Conservation (phyloP, 1,139 yeast species). For the Protomyces inouyei region DNA sequence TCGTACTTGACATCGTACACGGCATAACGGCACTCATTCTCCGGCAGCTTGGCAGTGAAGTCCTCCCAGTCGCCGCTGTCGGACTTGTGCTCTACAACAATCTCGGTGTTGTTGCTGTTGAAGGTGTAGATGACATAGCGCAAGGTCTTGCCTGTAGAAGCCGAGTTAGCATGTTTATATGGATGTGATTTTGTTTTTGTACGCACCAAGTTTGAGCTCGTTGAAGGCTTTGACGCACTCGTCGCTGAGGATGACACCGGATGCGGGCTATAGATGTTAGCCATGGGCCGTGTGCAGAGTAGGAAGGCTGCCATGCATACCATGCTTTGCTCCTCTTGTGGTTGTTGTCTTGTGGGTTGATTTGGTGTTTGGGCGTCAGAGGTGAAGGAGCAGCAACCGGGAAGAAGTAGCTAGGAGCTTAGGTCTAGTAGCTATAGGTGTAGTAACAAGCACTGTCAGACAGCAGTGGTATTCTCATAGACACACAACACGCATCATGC, state of each 20-base stretch:
- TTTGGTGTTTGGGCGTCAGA: too few relatives aligned
- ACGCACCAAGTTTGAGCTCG: slow-evolving; percentile 71
- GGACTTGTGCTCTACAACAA: slow-evolving; percentile 82
- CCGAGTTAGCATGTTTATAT: not conserved
- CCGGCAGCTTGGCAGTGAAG: slow-evolving; percentile 84
- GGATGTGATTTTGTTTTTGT: not conserved
- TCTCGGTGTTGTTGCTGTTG: slow-evolving; percentile 81
- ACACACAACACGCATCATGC: too few relatives aligned
- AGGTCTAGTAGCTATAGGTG: too few relatives aligned
- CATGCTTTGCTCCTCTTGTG: not conserved
- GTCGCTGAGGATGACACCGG: slow-evolving; percentile 88
- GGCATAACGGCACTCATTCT: slow-evolving; percentile 93
- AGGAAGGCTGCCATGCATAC: not conserved
- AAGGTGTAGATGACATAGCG: slow-evolving; percentile 77
- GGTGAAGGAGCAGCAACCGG: too few relatives aligned
- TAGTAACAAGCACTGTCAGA: too few relatives aligned
- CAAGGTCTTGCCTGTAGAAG: slow-evolving; percentile 50
- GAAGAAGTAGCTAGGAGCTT: too few relatives aligned
- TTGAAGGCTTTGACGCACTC: slow-evolving; percentile 90
- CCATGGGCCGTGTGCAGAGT: not conserved
- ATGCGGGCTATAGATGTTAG: slow-evolving; percentile 22
- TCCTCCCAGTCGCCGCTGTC: slow-evolving; percentile 68
- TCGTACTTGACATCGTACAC: slow-evolving; percentile 95
- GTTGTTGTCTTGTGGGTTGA: too few relatives aligned
- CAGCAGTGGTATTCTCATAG: too few relatives aligned